These are phyloP conservation scores for Crotalaria pallida DNA, from an alignment of 306 rosid species.

Conservation along the genomic window DNA sequence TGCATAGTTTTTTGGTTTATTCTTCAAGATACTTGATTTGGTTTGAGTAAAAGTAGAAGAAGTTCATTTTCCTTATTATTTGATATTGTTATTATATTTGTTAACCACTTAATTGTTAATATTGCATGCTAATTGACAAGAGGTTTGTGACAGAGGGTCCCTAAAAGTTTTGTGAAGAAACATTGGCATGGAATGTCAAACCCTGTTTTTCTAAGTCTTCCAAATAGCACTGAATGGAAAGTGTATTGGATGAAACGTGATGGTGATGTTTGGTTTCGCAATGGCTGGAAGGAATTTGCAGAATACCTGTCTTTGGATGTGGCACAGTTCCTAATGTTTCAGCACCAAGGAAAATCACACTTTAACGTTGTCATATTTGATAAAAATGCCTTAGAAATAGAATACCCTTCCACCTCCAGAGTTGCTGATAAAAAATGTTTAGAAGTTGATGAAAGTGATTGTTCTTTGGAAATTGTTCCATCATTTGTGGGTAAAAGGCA, in stretches of 20 bases:
- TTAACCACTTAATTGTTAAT: too few species aligned
- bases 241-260: neutral
- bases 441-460: neutral
- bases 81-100: too few species aligned
- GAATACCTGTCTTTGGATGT: neutral
- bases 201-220: conserved; percentile 17
- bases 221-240: conserved; percentile 2
- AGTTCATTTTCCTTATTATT: too few species aligned
- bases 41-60: too few species aligned
- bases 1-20: too few species aligned
- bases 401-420: neutral
- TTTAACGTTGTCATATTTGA: conserved; percentile 5
- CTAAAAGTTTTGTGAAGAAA: neutral
- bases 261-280: neutral
- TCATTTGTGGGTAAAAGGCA: neutral
- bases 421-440: neutral
- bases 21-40: too few species aligned
- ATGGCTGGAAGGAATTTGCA: conserved; percentile 23
- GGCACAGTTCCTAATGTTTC: conserved; percentile 19
- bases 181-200: conserved; percentile 12
- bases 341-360: neutral
- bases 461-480: neutral
- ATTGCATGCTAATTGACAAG: neutral
- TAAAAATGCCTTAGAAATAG: neutral
- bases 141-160: neutral